Percentiles rank a stretch among this genome's conserved stretches.
These are phyloP conservation scores for Sporothrix protearum DNA, from an alignment of 2,329 filamentous ascomycete genomes.

Conservation along the genomic window DNA sequence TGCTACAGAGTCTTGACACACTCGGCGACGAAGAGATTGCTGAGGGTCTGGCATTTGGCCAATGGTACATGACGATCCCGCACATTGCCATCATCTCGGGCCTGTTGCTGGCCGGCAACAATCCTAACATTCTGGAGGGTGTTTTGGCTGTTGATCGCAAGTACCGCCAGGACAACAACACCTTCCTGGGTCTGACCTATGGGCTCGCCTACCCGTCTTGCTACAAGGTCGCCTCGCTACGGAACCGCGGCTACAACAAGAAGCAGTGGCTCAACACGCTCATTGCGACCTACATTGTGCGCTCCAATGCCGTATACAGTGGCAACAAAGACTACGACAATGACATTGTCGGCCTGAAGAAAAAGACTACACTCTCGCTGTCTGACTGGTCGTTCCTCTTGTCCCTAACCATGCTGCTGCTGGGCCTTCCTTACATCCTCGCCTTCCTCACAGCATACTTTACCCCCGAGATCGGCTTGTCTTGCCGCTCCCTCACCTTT, in stretches of 20 bases:
- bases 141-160: constrained; percentile 29
- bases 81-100: constrained; percentile 33
- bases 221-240: constrained; percentile 33
- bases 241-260: constrained; percentile 32
- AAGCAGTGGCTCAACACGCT: constrained; percentile 31
- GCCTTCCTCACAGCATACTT: constrained; percentile 31
- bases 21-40: constrained; percentile 28
- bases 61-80: constrained; percentile 33
- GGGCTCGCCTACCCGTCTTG: constrained; percentile 31
- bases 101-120: constrained; percentile 33
- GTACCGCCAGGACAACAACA: constrained; percentile 23
- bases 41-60: constrained; percentile 27
- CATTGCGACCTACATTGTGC: constrained; percentile 24
- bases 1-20: constrained; percentile 26
- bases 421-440: constrained; percentile 29
- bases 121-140: constrained; percentile 33
- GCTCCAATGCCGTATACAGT: constrained; percentile 2
- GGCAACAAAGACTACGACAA: constrained; percentile 20
- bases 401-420: constrained; percentile 25
- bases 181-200: constrained; percentile 26
- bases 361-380: constrained; percentile 24
- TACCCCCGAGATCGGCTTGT: constrained; percentile 30
- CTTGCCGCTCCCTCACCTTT: constrained; percentile 31
- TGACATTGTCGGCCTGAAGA: constrained; percentile 26
- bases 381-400: constrained; percentile 29